Evolutionary conservation across 2,329 filamentous ascomycete species (phyloP).

Genomic region (Clonostachys solani): DNA sequence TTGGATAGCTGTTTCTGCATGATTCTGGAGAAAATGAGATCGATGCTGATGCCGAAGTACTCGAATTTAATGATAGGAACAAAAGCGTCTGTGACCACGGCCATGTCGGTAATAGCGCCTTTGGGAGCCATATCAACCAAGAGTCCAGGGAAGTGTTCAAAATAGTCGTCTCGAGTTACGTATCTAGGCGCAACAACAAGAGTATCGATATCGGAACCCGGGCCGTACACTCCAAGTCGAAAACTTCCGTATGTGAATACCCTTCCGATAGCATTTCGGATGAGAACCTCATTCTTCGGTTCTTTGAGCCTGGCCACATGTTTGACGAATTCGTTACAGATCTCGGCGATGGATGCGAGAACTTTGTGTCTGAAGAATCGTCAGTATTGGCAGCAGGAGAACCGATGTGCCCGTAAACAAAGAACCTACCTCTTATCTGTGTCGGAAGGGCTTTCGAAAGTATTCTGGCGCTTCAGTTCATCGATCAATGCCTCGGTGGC

Average conservation of each 20-base stretch:
- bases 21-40: slow-evolving; percentile 83
- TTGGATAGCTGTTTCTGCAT: slow-evolving; percentile 65
- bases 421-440: slow-evolving; percentile 71
- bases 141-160: slow-evolving; percentile 78
- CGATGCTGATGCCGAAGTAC: slow-evolving; percentile 86
- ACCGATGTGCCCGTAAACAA: background rate
- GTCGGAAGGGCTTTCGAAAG: slow-evolving; percentile 81
- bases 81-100: slow-evolving; percentile 82
- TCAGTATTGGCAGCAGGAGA: background rate
- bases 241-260: slow-evolving; percentile 97
- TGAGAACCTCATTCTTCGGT: slow-evolving; percentile 66
- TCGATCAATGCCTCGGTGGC: slow-evolving; percentile 76
- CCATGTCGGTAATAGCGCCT: slow-evolving; percentile 79
- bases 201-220: slow-evolving; percentile 96
- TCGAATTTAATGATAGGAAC: slow-evolving; percentile 98
- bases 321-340: slow-evolving; percentile 84
- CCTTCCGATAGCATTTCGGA: slow-evolving; percentile 83
- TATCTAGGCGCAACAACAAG: slow-evolving; percentile 89
- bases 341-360: slow-evolving; percentile 70
- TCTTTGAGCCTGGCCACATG: slow-evolving; percentile 72
- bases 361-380: slow-evolving; percentile 56
- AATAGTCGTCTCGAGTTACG: slow-evolving; percentile 86
- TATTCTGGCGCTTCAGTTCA: slow-evolving; percentile 84
- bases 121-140: slow-evolving; percentile 71
- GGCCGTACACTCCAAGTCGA: slow-evolving; percentile 87